Evolutionary conservation across 2,329 filamentous ascomycete genomes (phyloP), one percentile per base, ranked within the genome.

Genomic region (Alternaria gaisen): DNA sequence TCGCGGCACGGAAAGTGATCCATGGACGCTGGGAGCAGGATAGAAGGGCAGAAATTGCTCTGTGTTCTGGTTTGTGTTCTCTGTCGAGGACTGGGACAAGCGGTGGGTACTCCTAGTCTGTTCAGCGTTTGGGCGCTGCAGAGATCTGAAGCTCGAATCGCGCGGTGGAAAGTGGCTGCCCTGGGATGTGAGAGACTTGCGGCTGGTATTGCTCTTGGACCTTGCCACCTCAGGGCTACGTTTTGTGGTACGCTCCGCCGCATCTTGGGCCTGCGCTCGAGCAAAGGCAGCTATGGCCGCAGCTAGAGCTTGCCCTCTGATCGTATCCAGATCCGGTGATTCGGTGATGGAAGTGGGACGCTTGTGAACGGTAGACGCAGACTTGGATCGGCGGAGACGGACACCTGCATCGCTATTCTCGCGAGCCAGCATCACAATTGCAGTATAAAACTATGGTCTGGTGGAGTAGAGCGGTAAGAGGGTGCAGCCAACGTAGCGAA

Each of bases 351-450:
- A 46, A 10, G 62, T 63, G 3, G 56, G 61, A 30, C 63, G 69
- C 43, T 72, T 72, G 43, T 73, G 74, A 20, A 73, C 70, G 1
- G 71, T 76, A 4, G 76, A 74, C 3, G 71, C 61, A 8, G 77
- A 80, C 61, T 79, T 80, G 41, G 76, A 78, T 44, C 74, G 76
- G 41, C 77, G 76, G 9, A 80, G 69, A 61, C 75, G 77, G 10
- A 69, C 73, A 47, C 73, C 73, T 26, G 76, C 74, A 61, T 80
- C 77, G 65, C 74, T 79, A 40, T 72, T 75, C 22, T 74, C 69
- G 32, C 76, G 71, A 43, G 75, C 72, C 53, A 79, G 72, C 77
- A 79, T 80, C 32, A 52, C 54, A 26, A 26, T 30, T 53, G 43
- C 41, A 12, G 18, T 48, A 60, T 72, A 71, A 69, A 51, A 70